Evolutionary conservation across 1,139 yeast species (phyloP), one percentile per base, ranked within the genome.

Genomic region (Saccharomyces hybrid): DNA sequence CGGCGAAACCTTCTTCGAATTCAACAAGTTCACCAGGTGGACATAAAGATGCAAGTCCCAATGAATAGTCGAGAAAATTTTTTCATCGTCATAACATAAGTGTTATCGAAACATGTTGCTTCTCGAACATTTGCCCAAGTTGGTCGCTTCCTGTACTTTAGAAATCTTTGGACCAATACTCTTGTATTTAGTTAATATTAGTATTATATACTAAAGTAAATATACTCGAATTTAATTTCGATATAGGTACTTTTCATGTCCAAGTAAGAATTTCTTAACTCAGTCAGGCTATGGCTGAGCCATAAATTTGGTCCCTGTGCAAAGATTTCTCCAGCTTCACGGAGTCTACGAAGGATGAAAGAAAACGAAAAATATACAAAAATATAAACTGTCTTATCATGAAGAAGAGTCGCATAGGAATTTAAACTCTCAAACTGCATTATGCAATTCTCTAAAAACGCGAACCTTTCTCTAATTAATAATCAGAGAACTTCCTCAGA

Each of bases 391-490:
- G 71, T 69, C 62, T 65, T 66, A 62, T 60, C 72, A 66, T 67
- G 70, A 63, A 60, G 63, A 59, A 60, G 69, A 56, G 70, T 69
- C 71, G 68, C 72, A 55, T 62, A 58, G 57, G 73, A 67, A 55
- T 61, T 61, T 70, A 69, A 68, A 68, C 71, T 68, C 67, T 62
- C 70, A 67, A 58, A 59, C 56, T 54, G 64, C 66, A 61, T 63
- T 63, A 69, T 54, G 61, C 64, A 59, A 59, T 60, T 60, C 71
- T 67, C 70, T 64, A 67, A 54, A 60, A 58, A 63, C 73, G 62
- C 68, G 70, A 69, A 58, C 63, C 63, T 57, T 59, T 58, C 57
- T 55, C 53, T 55, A 50, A 54, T 25, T 38, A 26, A 8, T 29
- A 38, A 29, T 23, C 47, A 51, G 48, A 46, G 53, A 58, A 62